Evolutionary conservation across 2,329 filamentous ascomycete genomes (phyloP).

Genomic region (Cladosporium colombiae): DNA sequence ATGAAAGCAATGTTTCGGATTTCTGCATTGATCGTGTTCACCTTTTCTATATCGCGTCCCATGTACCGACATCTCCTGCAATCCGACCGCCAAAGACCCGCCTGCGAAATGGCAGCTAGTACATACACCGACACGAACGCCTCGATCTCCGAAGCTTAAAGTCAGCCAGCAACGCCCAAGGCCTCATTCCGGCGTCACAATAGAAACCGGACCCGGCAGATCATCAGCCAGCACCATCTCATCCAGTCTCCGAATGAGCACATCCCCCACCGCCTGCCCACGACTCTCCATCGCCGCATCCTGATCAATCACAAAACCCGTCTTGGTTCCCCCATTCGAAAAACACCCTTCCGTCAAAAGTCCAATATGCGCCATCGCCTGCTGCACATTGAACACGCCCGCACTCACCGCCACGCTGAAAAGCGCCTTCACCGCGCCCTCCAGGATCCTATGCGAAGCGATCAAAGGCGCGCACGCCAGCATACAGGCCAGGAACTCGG

Average conservation of each 20-base stretch:
- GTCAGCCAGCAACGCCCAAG: not conserved
- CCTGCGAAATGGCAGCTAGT: too few relatives aligned
- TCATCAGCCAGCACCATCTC: not conserved
- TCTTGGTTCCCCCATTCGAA: not conserved
- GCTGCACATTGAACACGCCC: not conserved
- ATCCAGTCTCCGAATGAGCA: not conserved
- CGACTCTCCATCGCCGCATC: constrained; percentile 5
- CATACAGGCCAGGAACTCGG: constrained; percentile 6
- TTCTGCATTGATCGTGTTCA: not conserved
- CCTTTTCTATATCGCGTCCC: not conserved
- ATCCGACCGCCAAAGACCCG: not conserved
- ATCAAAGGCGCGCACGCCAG: not conserved
- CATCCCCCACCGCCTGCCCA: not conserved
- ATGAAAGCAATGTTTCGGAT: not conserved
- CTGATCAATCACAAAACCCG: constrained; percentile 14
- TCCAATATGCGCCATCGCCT: not conserved
- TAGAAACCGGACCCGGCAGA: not conserved
- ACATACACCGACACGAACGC: not conserved
- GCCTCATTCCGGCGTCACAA: not conserved
- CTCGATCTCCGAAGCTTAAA: not conserved
- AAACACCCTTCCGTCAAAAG: not conserved
- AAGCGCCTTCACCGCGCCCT: not conserved
- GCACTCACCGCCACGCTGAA: constrained; percentile 5
- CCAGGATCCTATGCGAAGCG: constrained; percentile 1
- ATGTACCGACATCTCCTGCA: not conserved